Evolutionary conservation across 1,139 yeast genomes (phyloP), one percentile per base, ranked within the genome.

Genomic region (Blastobotrys apis): DNA sequence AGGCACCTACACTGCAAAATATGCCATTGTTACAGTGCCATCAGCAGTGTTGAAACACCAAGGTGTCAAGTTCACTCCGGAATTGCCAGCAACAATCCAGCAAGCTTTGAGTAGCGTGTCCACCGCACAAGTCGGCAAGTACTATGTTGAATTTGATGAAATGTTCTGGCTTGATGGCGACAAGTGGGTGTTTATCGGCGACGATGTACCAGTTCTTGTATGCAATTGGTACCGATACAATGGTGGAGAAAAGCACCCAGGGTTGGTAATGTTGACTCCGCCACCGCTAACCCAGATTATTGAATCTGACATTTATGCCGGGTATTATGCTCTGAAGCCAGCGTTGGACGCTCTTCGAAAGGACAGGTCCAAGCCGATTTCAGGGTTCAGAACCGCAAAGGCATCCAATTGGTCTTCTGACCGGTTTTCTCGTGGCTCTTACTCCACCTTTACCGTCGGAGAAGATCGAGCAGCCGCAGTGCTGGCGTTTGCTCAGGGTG

Each of bases 91-190:
- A 0, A 52, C 57, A 1, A 64, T 85, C 16, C 50, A 52, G 1
- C 66, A 67, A 1, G 72, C 88, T 0, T 59, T 84, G 10, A 53
- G 64, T 1, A 66, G 66, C 4, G 71, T 81, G 49, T 82, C 81
- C 55, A 81, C 78, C 57, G 87, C 88, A 0, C 76, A 84, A 2
- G 65, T 86, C 44, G 95, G 95, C 0, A 87, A 87, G 63, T 82
- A 84, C 5, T 71, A 85, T 3, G 84, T 85, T 72, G 95, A 85
- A 59, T 86, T 85, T 59, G 80, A 78, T 9, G 52, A 62, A 2
- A 68, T 76, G 3, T 83, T 84, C 72, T 85, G 95, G 94, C 49
- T 58, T 53, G 23, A 59, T 26, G 85, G 81, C 52, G 65, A 57
- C 46, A 55, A 53, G 44, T 51, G 52, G 44, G 44, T 56, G 13